A percentile compares a stretch with the other conserved stretches of the same genome.
Conservation (phyloP, 2,329 filamentous ascomycete genomes). For the Fusarium hostae region DNA sequence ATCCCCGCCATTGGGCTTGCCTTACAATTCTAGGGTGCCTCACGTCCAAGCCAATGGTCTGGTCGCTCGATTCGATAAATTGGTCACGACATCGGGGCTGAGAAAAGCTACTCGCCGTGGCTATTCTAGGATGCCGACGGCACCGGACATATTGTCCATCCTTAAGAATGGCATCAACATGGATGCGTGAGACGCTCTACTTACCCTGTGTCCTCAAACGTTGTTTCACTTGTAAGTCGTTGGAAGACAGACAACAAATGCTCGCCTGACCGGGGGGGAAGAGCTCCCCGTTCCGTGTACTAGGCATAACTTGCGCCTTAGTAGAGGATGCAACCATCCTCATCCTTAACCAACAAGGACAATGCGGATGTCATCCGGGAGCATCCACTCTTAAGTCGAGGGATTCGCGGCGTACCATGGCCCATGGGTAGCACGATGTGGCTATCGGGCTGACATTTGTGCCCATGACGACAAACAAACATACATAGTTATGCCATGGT, state of each 20-base stretch:
- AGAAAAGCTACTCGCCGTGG: background rate
- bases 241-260: conserved; percentile 11
- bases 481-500: conserved; percentile 13
- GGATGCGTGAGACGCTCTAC: background rate
- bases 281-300: conserved; percentile 16
- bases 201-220: conserved; percentile 13
- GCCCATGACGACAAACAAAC: conserved; percentile 19
- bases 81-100: background rate
- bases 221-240: background rate
- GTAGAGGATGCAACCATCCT: conserved; percentile 19
- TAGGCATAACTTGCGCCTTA: conserved; percentile 21
- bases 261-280: conserved; percentile 12
- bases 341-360: conserved; percentile 16
- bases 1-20: background rate
- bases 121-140: conserved; percentile 10
- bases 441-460: conserved; percentile 28
- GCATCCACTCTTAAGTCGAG: conserved; percentile 17
- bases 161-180: background rate
- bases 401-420: conserved; percentile 16
- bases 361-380: conserved; percentile 21
- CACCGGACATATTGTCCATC: background rate
- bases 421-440: conserved; percentile 23
- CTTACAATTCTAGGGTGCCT: background rate
- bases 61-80: background rate
- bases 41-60: background rate